Evolutionary conservation across 2,329 filamentous ascomycete species (phyloP).

Genomic region (Aspergillus sp.): DNA sequence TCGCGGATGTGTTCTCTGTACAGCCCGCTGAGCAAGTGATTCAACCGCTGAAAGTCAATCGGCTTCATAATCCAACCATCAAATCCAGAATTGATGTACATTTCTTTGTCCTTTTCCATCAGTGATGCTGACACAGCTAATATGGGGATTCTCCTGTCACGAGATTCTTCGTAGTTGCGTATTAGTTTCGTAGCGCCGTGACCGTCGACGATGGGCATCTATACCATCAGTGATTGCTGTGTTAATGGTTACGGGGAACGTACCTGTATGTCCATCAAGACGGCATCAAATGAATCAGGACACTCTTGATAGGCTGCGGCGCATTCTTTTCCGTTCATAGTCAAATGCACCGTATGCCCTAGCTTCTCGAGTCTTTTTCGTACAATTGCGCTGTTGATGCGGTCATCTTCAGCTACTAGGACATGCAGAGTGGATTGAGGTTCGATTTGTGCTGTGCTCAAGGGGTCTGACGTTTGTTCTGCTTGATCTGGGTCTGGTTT

Average conservation of each 20-base stretch:
- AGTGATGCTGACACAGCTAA: slow-evolving; percentile 66
- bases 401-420: slow-evolving; percentile 80
- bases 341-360: slow-evolving; percentile 64
- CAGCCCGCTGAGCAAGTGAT: slow-evolving; percentile 63
- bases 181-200: slow-evolving; percentile 78
- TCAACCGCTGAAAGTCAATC: slow-evolving; percentile 70
- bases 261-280: slow-evolving; percentile 88
- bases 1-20: slow-evolving; percentile 53
- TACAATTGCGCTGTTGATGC: slow-evolving; percentile 76
- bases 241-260: neutral
- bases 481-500: neutral
- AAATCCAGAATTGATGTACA: slow-evolving; percentile 70
- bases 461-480: neutral
- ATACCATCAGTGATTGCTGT: neutral
- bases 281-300: slow-evolving; percentile 61
- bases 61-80: slow-evolving; percentile 92
- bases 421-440: slow-evolving; percentile 37
- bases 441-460: neutral
- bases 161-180: slow-evolving; percentile 59
- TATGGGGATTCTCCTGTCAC: slow-evolving; percentile 59
- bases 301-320: slow-evolving; percentile 61
- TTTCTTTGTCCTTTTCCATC: slow-evolving; percentile 46
- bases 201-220: slow-evolving; percentile 93
- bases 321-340: slow-evolving; percentile 80
- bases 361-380: slow-evolving; percentile 71